Evolutionary conservation across 1,139 yeast species (phyloP).

Genomic region (Hansenula lynferdii): DNA sequence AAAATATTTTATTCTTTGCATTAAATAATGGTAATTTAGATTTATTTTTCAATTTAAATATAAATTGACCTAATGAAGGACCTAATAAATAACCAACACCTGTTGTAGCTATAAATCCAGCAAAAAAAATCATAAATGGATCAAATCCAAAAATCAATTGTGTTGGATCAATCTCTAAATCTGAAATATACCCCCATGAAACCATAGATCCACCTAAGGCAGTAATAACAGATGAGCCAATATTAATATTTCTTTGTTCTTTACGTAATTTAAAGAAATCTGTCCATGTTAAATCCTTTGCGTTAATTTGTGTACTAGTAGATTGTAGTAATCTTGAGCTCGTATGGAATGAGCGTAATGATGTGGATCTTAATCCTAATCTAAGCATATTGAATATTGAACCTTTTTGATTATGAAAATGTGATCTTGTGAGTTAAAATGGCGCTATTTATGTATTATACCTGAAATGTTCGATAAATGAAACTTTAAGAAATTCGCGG

Average conservation of each 20-base stretch:
- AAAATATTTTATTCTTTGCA: constrained; percentile 65
- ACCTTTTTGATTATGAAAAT: too few relatives aligned
- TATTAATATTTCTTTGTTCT: constrained; percentile 66
- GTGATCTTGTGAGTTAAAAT: too few relatives aligned
- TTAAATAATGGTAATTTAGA: constrained; percentile 41
- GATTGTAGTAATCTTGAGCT: neutral
- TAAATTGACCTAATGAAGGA: constrained; percentile 69
- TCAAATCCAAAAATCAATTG: constrained; percentile 82
- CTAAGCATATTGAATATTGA: constrained; percentile 1
- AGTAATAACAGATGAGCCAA: constrained; percentile 61
- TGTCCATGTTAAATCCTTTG: constrained; percentile 47
- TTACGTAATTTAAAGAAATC: constrained; percentile 75
- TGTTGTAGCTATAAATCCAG: constrained; percentile 64
- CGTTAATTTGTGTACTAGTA: too few relatives aligned
- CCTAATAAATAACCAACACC: constrained; percentile 80
- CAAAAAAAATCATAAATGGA: constrained; percentile 72
- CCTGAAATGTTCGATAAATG: too few relatives aligned
- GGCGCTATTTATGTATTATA: too few relatives aligned
- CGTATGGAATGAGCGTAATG: neutral
- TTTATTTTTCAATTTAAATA: constrained; percentile 56
- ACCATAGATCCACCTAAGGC: constrained; percentile 63
- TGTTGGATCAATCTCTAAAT: constrained; percentile 79
- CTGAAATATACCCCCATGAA: constrained; percentile 76
- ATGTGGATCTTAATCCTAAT: constrained; percentile 1
- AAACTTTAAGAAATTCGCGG: too few relatives aligned